Evolutionary conservation across 2,329 filamentous ascomycete species (phyloP).

Genomic region (Fusarium hainanense): DNA sequence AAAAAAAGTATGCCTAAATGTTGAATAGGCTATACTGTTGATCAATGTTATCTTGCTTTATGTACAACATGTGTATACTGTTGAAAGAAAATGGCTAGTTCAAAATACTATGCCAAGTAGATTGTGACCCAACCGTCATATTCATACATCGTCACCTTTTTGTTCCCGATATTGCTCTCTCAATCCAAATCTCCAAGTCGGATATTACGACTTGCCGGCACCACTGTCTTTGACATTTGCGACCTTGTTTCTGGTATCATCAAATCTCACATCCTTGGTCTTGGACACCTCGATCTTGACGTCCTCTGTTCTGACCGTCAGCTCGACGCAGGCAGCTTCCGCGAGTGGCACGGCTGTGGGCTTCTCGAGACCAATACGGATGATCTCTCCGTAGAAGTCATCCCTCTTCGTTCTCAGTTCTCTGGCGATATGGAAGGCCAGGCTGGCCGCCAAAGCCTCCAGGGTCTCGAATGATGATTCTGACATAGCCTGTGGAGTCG

Average conservation of each 20-base stretch:
- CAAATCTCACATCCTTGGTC: slow-evolving; percentile 19
- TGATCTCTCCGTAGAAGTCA: slow-evolving; percentile 55
- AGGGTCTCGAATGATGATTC: slow-evolving; percentile 71
- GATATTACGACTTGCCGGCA: not conserved
- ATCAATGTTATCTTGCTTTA: slow-evolving; percentile 4
- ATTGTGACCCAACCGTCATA: not conserved
- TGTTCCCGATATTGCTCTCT: not conserved
- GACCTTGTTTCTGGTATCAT: slow-evolving; percentile 24
- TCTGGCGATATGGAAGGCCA: slow-evolving; percentile 59
- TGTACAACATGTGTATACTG: slow-evolving; percentile 3
- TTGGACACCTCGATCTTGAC: slow-evolving; percentile 31
- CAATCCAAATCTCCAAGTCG: not conserved
- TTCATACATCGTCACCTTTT: not conserved
- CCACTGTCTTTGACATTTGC: not conserved
- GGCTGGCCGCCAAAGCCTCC: slow-evolving; percentile 67
- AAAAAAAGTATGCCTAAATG: not conserved
- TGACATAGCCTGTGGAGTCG: slow-evolving; percentile 59
- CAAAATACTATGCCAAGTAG: not conserved
- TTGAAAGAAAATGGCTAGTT: slow-evolving; percentile 7
- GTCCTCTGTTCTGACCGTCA: slow-evolving; percentile 47
- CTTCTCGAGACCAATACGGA: slow-evolving; percentile 75
- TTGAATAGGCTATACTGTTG: not conserved
- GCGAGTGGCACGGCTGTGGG: slow-evolving; percentile 79
- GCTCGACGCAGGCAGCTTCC: slow-evolving; percentile 75
- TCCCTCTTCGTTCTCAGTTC: slow-evolving; percentile 51